These are phyloP conservation scores for carrot (Daucus carota) DNA, from an alignment of 129 eudicot genomes.

Conservation along the genomic window DNA sequence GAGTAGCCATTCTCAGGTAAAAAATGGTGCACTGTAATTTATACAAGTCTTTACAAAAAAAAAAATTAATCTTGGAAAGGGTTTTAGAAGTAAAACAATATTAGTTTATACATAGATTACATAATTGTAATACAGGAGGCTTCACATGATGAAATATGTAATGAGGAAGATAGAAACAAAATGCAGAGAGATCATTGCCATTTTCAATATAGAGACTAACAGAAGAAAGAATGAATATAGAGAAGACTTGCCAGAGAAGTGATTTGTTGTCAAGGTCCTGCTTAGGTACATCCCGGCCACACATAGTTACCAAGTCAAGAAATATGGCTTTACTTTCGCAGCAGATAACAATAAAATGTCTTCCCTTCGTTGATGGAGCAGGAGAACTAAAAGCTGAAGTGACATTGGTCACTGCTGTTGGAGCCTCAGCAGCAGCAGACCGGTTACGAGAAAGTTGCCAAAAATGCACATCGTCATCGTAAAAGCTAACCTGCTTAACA, in stretches of 20 bases:
- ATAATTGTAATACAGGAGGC: not conserved
- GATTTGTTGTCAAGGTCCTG: conserved; percentile 86
- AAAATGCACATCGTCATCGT: conserved; percentile 87
- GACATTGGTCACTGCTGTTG: conserved; percentile 72
- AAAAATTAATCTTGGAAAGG: not conserved
- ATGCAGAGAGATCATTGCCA: not conserved
- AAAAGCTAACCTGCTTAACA: conserved; percentile 96
- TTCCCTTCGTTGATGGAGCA: conserved; percentile 87
- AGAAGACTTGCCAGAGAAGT: conserved; percentile 73
- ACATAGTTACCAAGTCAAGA: conserved; percentile 94
- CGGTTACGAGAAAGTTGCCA: conserved; percentile 95
- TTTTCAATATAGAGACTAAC: not conserved
- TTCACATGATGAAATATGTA: not conserved
- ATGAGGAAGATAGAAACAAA: not conserved
- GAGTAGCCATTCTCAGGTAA: not conserved
- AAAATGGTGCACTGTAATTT: not conserved
- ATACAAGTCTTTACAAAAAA: not conserved
- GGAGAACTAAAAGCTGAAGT: conserved; percentile 71
- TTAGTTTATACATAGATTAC: not conserved
- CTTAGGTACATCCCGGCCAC: conserved; percentile 97
- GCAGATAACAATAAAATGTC: conserved; percentile 91
- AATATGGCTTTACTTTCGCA: conserved; percentile 95
- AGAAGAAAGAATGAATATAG: not conserved
- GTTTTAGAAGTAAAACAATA: not conserved
- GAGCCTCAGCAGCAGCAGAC: conserved; percentile 94